Conservation (phyloP, 768 basidiomycete genomes). For the Suillus spraguei region DNA sequence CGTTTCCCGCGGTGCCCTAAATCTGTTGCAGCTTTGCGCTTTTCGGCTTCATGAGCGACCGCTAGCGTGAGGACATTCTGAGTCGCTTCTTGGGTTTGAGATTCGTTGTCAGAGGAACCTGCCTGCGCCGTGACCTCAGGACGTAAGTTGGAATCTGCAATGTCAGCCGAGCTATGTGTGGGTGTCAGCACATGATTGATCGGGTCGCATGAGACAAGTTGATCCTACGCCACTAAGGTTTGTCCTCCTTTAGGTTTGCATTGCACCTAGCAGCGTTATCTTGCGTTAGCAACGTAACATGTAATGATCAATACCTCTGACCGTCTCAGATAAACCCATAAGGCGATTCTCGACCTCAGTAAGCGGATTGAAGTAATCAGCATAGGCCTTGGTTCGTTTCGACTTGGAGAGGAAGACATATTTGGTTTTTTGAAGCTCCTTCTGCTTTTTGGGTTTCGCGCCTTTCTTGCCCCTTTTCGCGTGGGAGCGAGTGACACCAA, state of each 20-base stretch:
- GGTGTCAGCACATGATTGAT: conserved; percentile 1
- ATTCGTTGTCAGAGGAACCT: conserved; percentile 21
- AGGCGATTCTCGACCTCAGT: conserved; percentile 59
- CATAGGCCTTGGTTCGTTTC: conserved; percentile 49
- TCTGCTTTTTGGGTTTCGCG: conserved; percentile 46
- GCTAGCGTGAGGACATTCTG: conserved; percentile 28
- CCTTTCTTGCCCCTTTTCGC: conserved; percentile 42
- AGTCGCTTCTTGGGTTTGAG: conserved; percentile 45
- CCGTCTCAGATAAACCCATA: conserved; percentile 61
- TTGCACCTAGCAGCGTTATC: background rate
- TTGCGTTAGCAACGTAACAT: background rate
- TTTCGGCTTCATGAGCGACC: conserved; percentile 25
- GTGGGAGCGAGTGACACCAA: conserved; percentile 40
- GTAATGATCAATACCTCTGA: conserved; percentile 29
- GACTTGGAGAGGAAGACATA: conserved; percentile 59
- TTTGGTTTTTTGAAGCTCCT: conserved; percentile 55
- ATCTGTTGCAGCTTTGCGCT: conserved; percentile 34
- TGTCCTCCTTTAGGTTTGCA: conserved; percentile 1
- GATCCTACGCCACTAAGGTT: conserved; percentile 10
- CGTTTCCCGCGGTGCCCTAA: conserved; percentile 46
- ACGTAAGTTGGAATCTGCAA: background rate
- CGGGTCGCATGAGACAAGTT: background rate
- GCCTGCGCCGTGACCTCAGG: conserved; percentile 4
- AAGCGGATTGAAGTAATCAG: conserved; percentile 71
- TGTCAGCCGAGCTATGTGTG: conserved; percentile 1